phyloP scores from a whole-genome alignment of 257 asterid species.

The Solanum okadae region DNA sequence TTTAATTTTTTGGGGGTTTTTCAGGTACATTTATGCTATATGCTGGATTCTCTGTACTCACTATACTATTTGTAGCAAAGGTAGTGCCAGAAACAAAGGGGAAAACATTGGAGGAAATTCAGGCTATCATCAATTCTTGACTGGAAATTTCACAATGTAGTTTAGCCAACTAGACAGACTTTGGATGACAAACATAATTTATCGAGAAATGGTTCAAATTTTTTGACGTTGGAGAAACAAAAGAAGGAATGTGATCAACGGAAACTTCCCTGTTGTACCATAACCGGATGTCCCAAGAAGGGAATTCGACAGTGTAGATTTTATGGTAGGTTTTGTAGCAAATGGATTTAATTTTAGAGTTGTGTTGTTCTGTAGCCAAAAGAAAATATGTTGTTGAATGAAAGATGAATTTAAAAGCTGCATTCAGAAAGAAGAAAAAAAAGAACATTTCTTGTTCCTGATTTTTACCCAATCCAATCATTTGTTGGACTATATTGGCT shows the following conservation, averaged over 20 bases:
- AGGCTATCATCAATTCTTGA: constrained; percentile 36
- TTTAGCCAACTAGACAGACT: not conserved
- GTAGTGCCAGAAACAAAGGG: constrained; percentile 87
- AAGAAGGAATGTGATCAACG: not conserved
- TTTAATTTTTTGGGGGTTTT: not conserved
- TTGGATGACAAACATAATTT: not conserved
- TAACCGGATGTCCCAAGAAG: not conserved
- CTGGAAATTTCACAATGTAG: not conserved
- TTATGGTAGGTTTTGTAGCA: not conserved
- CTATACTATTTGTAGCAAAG: constrained; percentile 51
- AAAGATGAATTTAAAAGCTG: not conserved
- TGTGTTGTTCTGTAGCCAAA: not conserved
- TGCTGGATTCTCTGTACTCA: constrained; percentile 38
- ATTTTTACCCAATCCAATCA: not conserved
- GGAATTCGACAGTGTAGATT: not conserved
- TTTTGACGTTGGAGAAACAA: not conserved
- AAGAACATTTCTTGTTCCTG: not conserved
- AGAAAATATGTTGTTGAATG: not conserved
- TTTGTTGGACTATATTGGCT: not conserved
- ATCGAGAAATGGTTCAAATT: not conserved
- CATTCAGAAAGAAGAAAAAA: not conserved
- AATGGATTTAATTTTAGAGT: not conserved
- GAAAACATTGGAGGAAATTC: constrained; percentile 78
- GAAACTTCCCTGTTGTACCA: not conserved
- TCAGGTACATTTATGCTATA: constrained; percentile 55